A percentile compares a stretch with the other conserved stretches of the same genome.
Evolutionary conservation across 2,329 filamentous ascomycete genomes (phyloP).

Genomic region (Exophiala alcalophila): DNA sequence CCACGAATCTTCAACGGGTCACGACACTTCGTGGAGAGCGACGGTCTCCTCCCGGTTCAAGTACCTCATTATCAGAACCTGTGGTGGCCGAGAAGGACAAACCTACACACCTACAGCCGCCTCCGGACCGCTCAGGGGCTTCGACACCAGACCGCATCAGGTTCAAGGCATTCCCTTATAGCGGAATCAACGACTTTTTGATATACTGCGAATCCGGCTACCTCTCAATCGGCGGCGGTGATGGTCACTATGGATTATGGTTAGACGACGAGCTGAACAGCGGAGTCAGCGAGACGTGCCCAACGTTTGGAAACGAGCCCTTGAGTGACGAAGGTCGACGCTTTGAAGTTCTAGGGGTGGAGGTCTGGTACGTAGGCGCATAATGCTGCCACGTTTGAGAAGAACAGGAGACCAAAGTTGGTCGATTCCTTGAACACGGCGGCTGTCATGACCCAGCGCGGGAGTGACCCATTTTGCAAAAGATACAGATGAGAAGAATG

Average conservation of each 20-base stretch:
- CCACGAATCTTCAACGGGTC: slow-evolving; percentile 58
- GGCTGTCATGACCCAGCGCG: no score
- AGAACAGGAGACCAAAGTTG: no score
- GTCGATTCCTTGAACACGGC: no score
- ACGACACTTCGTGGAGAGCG: slow-evolving; percentile 53
- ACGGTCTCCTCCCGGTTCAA: slow-evolving; percentile 36
- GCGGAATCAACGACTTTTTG: slow-evolving; percentile 92
- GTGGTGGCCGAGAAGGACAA: slow-evolving; percentile 15
- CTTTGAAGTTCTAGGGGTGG: slow-evolving; percentile 85
- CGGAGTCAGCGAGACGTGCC: slow-evolving; percentile 77
- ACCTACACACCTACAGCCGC: slow-evolving; percentile 27
- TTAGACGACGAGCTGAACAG: slow-evolving; percentile 80
- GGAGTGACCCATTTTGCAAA: no score
- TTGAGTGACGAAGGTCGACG: slow-evolving; percentile 90
- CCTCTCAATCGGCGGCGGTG: slow-evolving; percentile 81
- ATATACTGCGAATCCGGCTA: slow-evolving; percentile 87
- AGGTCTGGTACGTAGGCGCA: slow-evolving; percentile 84
- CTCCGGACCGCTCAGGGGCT: slow-evolving; percentile 39
- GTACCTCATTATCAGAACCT: slow-evolving; percentile 29
- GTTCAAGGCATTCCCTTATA: slow-evolving; percentile 97
- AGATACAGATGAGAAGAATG: no score
- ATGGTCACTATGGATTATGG: slow-evolving; percentile 92
- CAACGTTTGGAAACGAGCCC: slow-evolving; percentile 92
- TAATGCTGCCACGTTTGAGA: no score
- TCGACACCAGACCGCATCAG: slow-evolving; percentile 72